These are phyloP conservation scores for Fusarium sp. DNA, from an alignment of 2,329 filamentous ascomycete species.

Conservation along the genomic window DNA sequence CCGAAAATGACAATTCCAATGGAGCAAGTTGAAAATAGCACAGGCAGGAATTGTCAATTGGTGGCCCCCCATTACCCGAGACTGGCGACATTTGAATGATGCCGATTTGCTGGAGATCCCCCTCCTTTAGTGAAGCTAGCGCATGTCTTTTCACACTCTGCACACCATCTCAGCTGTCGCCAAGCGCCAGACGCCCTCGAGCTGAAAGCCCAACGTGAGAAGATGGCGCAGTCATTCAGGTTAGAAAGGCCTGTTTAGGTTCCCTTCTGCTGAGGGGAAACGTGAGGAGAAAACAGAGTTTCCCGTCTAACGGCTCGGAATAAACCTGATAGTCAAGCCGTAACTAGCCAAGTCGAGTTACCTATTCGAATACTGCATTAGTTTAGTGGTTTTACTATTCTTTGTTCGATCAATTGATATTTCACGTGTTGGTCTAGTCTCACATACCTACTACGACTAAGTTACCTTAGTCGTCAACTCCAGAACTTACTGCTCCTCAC, in stretches of 20 bases:
- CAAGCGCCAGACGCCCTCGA: slow-evolving; percentile 33
- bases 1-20: neutral
- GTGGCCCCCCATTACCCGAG: neutral
- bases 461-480: neutral
- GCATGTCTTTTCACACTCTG: slow-evolving; percentile 20
- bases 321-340: neutral
- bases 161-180: slow-evolving; percentile 35
- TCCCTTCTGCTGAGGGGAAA: slow-evolving; percentile 7
- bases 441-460: neutral
- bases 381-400: neutral
- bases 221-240: slow-evolving; percentile 1
- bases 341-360: slow-evolving; percentile 8
- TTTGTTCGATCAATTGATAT: slow-evolving; percentile 6
- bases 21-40: neutral
- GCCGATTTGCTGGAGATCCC: slow-evolving; percentile 22
- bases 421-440: slow-evolving; percentile 11
- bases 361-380: neutral
- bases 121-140: slow-evolving; percentile 22
- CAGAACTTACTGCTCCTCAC: neutral
- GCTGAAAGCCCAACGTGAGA: neutral
- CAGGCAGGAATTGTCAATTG: neutral
- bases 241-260: neutral
- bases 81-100: slow-evolving; percentile 13
- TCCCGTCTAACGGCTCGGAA: neutral
- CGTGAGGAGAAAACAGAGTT: slow-evolving; percentile 27